phyloP scores from a whole-genome alignment of 805 yeast genomes.

The Candida nanaspora region DNA sequence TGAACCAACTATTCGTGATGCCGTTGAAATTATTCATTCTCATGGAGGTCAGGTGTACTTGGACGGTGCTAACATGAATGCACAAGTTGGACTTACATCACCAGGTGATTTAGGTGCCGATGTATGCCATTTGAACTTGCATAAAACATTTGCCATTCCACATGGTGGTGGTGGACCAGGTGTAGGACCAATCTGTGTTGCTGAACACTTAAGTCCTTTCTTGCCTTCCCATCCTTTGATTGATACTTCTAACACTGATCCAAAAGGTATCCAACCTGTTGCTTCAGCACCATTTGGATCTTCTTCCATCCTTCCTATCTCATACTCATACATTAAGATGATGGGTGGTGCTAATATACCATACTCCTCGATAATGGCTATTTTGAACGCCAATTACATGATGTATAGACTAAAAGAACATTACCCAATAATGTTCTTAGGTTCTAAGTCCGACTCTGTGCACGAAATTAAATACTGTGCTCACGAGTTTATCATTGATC shows the following conservation, averaged over 20 bases:
- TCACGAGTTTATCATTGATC: conserved; percentile 91
- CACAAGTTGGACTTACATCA: conserved; percentile 94
- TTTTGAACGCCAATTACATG: conserved; percentile 95
- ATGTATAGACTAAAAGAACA: conserved; percentile 64
- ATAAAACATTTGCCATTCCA: conserved; percentile 95
- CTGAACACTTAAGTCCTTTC: conserved; percentile 67
- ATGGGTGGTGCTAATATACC: conserved; percentile 84
- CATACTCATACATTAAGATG: conserved; percentile 92
- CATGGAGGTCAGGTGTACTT: conserved; percentile 94
- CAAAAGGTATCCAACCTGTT: conserved; percentile 61
- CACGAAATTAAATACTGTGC: conserved; percentile 68
- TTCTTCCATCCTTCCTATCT: conserved; percentile 86
- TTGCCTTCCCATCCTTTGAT: conserved; percentile 73
- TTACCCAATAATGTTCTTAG: conserved; percentile 72
- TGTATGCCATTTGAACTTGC: conserved; percentile 94
- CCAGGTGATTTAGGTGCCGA: conserved; percentile 98
- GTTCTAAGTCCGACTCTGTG: conserved; percentile 25
- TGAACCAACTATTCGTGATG: conserved; percentile 83
- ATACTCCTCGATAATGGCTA: conserved; percentile 82
- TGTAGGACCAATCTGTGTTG: conserved; percentile 96
- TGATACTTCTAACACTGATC: conserved; percentile 37
- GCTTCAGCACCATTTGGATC: conserved; percentile 95
- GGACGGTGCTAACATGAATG: conserved; percentile 99
- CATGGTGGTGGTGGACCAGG: conserved; percentile 99
- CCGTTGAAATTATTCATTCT: conserved; percentile 77